Conservation (phyloP, 495 filamentous ascomycete species). For the Penicillium ucsense region DNA sequence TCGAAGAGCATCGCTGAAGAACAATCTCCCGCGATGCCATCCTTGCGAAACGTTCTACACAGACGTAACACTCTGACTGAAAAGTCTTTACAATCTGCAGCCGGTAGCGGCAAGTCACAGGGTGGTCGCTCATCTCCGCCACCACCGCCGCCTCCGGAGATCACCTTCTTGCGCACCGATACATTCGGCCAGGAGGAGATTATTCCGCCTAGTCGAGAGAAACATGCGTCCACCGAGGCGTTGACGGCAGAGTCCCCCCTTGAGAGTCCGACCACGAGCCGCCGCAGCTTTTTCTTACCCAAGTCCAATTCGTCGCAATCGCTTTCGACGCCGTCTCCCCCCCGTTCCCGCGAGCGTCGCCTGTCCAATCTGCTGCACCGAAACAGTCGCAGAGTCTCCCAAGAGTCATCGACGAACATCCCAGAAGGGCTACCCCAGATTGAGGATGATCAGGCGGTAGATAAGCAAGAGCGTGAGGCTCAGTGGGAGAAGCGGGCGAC, state of each 20-base stretch:
- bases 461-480: constrained; percentile 43
- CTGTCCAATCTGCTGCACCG: constrained; percentile 65
- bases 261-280: constrained; percentile 23
- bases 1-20: too few relatives aligned
- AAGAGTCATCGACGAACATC: constrained; percentile 56
- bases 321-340: constrained; percentile 19
- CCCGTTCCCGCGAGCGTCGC: constrained; percentile 32
- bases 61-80: constrained; percentile 54
- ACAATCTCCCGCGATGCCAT: constrained; percentile 42
- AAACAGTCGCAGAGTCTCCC: constrained; percentile 43
- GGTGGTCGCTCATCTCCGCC: constrained; percentile 10
- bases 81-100: constrained; percentile 4
- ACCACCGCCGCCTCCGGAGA: constrained; percentile 52
- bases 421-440: constrained; percentile 73
- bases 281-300: constrained; percentile 41
- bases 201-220: constrained; percentile 45
- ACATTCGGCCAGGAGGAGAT: constrained; percentile 73
- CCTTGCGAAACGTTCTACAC: constrained; percentile 59
- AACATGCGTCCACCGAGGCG: neutral
- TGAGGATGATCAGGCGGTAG: constrained; percentile 31
- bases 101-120: neutral
- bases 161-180: constrained; percentile 78
- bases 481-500: constrained; percentile 87
- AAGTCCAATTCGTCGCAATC: constrained; percentile 34
- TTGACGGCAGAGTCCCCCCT: constrained; percentile 1